These are phyloP conservation scores for Rhynchospora pubera DNA, from an alignment of 176 grass and related monocot species.

Conservation along the genomic window DNA sequence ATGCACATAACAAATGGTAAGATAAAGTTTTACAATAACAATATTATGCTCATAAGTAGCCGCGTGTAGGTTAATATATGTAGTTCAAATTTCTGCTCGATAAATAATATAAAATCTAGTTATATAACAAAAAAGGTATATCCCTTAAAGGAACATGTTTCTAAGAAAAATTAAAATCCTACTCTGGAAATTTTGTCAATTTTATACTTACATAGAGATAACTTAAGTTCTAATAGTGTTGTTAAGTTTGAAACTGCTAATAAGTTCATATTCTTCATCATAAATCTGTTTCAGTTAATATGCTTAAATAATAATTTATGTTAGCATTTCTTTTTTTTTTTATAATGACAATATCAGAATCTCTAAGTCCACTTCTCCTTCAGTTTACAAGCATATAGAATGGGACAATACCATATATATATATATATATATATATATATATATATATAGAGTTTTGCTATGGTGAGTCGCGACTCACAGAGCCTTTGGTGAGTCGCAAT, in stretches of 20 bases:
- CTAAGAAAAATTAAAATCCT: background rate
- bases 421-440: too few relatives aligned
- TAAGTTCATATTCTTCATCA: background rate
- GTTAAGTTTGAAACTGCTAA: slow-evolving; percentile 11
- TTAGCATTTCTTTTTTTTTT: slow-evolving; percentile 16
- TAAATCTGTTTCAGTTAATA: background rate
- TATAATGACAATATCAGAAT: slow-evolving; percentile 1
- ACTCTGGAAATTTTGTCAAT: background rate
- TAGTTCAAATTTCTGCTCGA: background rate
- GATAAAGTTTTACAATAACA: background rate
- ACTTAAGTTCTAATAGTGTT: slow-evolving; percentile 2
- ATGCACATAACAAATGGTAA: background rate
- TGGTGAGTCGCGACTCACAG: too few relatives aligned
- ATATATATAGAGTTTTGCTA: too few relatives aligned
- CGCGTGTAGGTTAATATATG: too few relatives aligned
- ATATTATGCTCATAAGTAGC: background rate
- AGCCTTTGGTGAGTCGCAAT: too few relatives aligned
- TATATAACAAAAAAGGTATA: background rate
- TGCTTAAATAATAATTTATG: slow-evolving; percentile 30
- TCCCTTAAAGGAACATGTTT: background rate
- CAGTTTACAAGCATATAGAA: too few relatives aligned
- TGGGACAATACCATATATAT: background rate
- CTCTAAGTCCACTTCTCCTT: too few relatives aligned
- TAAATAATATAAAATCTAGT: background rate
- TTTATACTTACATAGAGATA: background rate